Evolutionary conservation across 2,329 filamentous ascomycete genomes (phyloP).

Genomic region (Beauveria varroae): DNA sequence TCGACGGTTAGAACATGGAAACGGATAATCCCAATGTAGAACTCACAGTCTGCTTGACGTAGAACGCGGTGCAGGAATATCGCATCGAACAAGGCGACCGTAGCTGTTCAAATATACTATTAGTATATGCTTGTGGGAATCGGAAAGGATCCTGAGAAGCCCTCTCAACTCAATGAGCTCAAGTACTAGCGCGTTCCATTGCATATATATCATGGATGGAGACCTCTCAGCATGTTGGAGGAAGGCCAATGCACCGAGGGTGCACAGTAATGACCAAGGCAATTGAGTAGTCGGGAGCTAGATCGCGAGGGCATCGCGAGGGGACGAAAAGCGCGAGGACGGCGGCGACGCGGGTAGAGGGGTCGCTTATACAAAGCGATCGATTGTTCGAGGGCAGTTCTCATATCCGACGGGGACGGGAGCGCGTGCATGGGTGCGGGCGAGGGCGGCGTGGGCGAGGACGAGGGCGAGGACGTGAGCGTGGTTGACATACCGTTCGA

Average conservation of each 20-base stretch:
- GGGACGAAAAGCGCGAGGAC: not conserved
- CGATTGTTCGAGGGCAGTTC: constrained; percentile 21
- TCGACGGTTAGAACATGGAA: not conserved
- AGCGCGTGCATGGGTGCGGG: constrained; percentile 28
- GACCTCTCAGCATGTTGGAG: not conserved
- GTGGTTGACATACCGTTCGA: constrained; percentile 94
- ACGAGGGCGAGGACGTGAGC: constrained; percentile 30
- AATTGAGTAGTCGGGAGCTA: not conserved
- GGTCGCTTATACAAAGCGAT: constrained; percentile 30
- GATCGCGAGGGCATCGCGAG: constrained; percentile 5
- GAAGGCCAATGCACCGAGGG: not conserved
- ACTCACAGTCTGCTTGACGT: constrained; percentile 93
- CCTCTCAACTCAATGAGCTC: constrained; percentile 6
- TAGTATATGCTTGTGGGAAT: constrained; percentile 33
- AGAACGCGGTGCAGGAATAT: constrained; percentile 92
- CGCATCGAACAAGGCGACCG: constrained; percentile 93
- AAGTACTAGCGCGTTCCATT: constrained; percentile 6
- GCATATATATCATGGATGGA: not conserved
- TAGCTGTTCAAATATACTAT: constrained; percentile 56
- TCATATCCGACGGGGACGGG: constrained; percentile 18
- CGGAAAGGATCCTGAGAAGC: constrained; percentile 2
- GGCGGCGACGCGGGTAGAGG: constrained; percentile 17
- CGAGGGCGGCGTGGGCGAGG: constrained; percentile 36
- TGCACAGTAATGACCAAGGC: not conserved
- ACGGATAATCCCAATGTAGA: not conserved